These are phyloP conservation scores for Colletotrichum tabaci DNA, from an alignment of 2,329 filamentous ascomycete species.

Conservation along the genomic window DNA sequence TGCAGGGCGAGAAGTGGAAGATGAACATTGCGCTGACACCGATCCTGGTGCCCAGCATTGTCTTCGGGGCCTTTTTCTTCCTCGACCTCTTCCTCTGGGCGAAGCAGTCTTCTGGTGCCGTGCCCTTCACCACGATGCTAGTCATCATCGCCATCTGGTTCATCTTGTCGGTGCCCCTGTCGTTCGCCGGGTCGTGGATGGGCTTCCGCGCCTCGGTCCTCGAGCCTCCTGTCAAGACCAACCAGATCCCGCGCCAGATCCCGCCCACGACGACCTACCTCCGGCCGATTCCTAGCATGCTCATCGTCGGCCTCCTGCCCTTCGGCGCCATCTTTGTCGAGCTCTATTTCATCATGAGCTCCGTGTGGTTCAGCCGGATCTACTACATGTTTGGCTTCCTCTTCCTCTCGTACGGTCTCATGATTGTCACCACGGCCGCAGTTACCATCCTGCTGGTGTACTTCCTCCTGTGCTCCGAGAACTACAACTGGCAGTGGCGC, in stretches of 20 bases:
- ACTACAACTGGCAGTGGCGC: slow-evolving; percentile 99
- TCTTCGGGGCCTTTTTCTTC: slow-evolving; percentile 92
- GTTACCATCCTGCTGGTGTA: slow-evolving; percentile 96
- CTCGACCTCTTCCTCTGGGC: slow-evolving; percentile 98
- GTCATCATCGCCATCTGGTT: slow-evolving; percentile 97
- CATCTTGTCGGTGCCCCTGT: slow-evolving; percentile 92
- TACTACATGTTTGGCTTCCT: slow-evolving; percentile 99
- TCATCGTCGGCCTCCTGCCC: slow-evolving; percentile 91
- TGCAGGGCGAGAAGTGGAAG: slow-evolving; percentile 95
- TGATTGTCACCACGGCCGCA: slow-evolving; percentile 94
- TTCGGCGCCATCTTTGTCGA: slow-evolving; percentile 99
- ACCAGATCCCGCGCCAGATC: slow-evolving; percentile 98
- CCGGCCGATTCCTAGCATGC: slow-evolving; percentile 88
- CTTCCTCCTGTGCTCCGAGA: slow-evolving; percentile 94
- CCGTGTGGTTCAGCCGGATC: slow-evolving; percentile 98
- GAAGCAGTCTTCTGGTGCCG: slow-evolving; percentile 90
- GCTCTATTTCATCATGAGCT: slow-evolving; percentile 99
- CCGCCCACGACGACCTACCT: slow-evolving; percentile 88
- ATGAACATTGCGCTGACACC: slow-evolving; percentile 92
- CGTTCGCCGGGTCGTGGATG: slow-evolving; percentile 91
- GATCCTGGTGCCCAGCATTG: slow-evolving; percentile 85
- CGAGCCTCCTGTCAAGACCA: slow-evolving; percentile 89
- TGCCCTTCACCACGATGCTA: slow-evolving; percentile 97
- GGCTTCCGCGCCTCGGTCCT: slow-evolving; percentile 84
- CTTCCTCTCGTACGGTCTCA: slow-evolving; percentile 96